Evolutionary conservation across 495 filamentous ascomycete species (phyloP).

Genomic region (Chlorociboria aeruginascens): DNA sequence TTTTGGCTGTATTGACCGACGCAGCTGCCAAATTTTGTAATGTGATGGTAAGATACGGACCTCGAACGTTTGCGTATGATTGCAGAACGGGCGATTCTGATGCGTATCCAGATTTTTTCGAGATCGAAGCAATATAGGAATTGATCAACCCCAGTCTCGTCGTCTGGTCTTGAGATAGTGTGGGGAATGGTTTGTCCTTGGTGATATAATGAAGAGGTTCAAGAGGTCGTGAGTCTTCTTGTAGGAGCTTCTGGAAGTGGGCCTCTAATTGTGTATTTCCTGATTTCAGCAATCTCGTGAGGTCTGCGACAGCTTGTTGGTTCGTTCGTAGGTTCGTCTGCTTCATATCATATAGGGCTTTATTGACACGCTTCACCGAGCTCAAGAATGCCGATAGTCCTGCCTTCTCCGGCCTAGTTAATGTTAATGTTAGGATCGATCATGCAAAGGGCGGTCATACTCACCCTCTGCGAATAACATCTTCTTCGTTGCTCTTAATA

Average conservation of each 20-base stretch:
- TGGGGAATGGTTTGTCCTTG: constrained; percentile 52
- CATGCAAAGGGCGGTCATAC: constrained; percentile 7
- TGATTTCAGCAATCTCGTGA: constrained; percentile 60
- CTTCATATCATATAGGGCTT: constrained; percentile 68
- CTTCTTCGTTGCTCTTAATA: constrained; percentile 77
- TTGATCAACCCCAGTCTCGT: constrained; percentile 38
- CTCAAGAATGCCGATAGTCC: constrained; percentile 77
- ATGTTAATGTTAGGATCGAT: not conserved
- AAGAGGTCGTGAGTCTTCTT: constrained; percentile 59
- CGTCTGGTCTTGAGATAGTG: constrained; percentile 36
- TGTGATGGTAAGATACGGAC: constrained; percentile 68
- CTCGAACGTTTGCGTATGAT: constrained; percentile 76
- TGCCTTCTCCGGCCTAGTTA: constrained; percentile 54
- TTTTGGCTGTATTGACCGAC: constrained; percentile 77
- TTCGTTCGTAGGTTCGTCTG: constrained; percentile 81
- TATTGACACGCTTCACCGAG: constrained; percentile 77
- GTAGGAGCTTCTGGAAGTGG: constrained; percentile 62
- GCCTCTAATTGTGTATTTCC: constrained; percentile 75
- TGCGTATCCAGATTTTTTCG: constrained; percentile 16
- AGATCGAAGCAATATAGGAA: constrained; percentile 28
- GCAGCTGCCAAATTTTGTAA: constrained; percentile 78
- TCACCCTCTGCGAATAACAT: constrained; percentile 74
- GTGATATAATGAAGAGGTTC: constrained; percentile 90
- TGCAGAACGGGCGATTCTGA: constrained; percentile 51
- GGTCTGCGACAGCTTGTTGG: constrained; percentile 75